Percentiles rank a stretch among this genome's conserved stretches.
Evolutionary conservation across 2,329 filamentous ascomycete genomes (phyloP).

Genomic region (Dothiorella sarmentorum): DNA sequence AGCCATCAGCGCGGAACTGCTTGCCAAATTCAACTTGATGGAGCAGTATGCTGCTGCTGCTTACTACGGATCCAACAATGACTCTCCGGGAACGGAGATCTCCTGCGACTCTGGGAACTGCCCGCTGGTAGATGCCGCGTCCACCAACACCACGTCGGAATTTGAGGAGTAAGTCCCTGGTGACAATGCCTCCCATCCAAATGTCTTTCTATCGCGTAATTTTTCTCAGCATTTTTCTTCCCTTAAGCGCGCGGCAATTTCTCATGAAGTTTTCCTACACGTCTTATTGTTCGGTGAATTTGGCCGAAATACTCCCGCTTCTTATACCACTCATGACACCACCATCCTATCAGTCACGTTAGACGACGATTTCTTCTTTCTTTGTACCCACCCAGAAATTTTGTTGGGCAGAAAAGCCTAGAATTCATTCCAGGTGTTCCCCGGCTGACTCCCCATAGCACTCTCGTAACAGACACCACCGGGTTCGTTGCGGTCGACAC

Average conservation of each 20-base stretch:
- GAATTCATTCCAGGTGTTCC: background rate
- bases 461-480: constrained; percentile 35
- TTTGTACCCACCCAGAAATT: background rate
- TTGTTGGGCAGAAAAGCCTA: background rate
- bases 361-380: background rate
- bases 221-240: background rate
- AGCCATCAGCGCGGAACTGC: constrained; percentile 16
- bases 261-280: background rate
- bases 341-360: background rate
- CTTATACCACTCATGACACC: constrained; percentile 15
- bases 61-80: constrained; percentile 41
- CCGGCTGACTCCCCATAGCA: background rate
- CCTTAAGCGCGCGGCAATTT: background rate
- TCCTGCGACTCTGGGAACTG: constrained; percentile 1
- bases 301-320: constrained; percentile 17
- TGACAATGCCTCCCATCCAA: background rate
- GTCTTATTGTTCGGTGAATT: constrained; percentile 20
- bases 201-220: background rate
- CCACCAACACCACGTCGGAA: constrained; percentile 35
- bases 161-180: constrained; percentile 34
- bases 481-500: constrained; percentile 47
- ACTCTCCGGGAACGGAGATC: background rate
- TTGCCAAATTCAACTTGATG: constrained; percentile 15
- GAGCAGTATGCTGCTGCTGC: constrained; percentile 46
- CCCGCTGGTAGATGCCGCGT: constrained; percentile 27